These are phyloP conservation scores for Kodamaea derodonti DNA, from an alignment of 1,139 yeast species.

Conservation along the genomic window DNA sequence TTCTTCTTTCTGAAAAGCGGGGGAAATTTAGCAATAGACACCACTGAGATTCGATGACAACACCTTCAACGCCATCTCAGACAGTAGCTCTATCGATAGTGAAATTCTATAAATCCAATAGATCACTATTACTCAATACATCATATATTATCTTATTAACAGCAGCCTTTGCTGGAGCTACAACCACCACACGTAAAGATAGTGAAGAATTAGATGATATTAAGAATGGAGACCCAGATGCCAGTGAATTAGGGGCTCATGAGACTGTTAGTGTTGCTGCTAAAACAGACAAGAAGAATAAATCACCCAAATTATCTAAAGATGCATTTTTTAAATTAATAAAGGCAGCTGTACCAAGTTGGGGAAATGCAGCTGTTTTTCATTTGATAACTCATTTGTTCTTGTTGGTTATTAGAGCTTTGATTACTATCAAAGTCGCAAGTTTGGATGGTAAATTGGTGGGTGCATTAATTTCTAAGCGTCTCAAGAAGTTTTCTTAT, in stretches of 20 bases:
- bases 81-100: constrained; percentile 21
- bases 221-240: constrained; percentile 6
- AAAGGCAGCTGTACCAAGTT: constrained; percentile 39
- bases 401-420: constrained; percentile 64
- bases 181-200: constrained; percentile 23
- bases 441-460: constrained; percentile 83
- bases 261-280: constrained; percentile 7
- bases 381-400: constrained; percentile 54
- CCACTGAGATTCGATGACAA: too few relatives aligned
- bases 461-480: constrained; percentile 73
- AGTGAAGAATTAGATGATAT: constrained; percentile 5
- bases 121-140: constrained; percentile 46
- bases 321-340: constrained; percentile 31
- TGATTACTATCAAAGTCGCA: constrained; percentile 79
- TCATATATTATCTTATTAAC: constrained; percentile 46
- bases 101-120: constrained; percentile 40
- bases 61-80: constrained; percentile 3
- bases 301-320: constrained; percentile 29
- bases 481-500: constrained; percentile 59
- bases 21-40: background rate
- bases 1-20: background rate
- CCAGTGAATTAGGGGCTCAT: constrained; percentile 7
- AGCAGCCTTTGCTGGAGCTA: constrained; percentile 45
- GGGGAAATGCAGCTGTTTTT: constrained; percentile 31
- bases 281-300: constrained; percentile 10